Conservation (phyloP, 768 basidiomycete species). For the Xerocomus spinulosus region DNA sequence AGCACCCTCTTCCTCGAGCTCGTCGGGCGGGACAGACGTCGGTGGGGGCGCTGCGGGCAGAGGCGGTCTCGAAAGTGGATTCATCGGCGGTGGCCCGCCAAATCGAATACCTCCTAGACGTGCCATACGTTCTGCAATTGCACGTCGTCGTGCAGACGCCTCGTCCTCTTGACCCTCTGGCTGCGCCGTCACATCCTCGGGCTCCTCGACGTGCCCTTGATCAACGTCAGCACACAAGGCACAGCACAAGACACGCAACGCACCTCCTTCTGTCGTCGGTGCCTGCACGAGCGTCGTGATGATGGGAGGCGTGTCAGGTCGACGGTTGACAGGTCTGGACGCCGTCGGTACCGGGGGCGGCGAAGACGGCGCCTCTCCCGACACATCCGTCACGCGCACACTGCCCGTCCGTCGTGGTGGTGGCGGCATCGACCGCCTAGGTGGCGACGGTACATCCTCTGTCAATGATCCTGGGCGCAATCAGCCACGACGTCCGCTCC, state of each 20-base stretch:
- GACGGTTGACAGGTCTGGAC: slow-evolving; percentile 10
- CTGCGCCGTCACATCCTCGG: slow-evolving; percentile 4
- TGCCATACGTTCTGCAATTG: slow-evolving; percentile 94
- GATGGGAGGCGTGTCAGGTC: slow-evolving; percentile 22
- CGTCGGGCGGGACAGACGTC: slow-evolving; percentile 28
- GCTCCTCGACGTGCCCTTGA: slow-evolving; percentile 12
- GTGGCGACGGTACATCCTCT: slow-evolving; percentile 12
- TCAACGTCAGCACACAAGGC: neutral
- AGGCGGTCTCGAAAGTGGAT: slow-evolving; percentile 35
- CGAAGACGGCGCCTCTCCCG: slow-evolving; percentile 10
- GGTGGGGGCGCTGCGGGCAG: slow-evolving; percentile 36
- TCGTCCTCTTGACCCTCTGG: slow-evolving; percentile 35
- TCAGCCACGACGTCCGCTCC: no score
- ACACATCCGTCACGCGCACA: slow-evolving; percentile 5
- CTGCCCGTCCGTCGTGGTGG: slow-evolving; percentile 27
- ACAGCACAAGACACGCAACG: neutral
- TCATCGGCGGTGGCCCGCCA: slow-evolving; percentile 54
- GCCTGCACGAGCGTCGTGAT: slow-evolving; percentile 20
- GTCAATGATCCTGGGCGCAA: slow-evolving; percentile 9
- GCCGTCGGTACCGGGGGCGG: slow-evolving; percentile 19
- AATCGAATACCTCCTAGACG: slow-evolving; percentile 83
- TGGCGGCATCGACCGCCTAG: slow-evolving; percentile 19
- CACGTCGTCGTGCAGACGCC: slow-evolving; percentile 53
- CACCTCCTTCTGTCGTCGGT: slow-evolving; percentile 6
- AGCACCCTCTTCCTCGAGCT: slow-evolving; percentile 17